Evolutionary conservation across 208 protist genomes (phyloP), one percentile per base, ranked within the genome.

Genomic region (Crithidia bombi): DNA sequence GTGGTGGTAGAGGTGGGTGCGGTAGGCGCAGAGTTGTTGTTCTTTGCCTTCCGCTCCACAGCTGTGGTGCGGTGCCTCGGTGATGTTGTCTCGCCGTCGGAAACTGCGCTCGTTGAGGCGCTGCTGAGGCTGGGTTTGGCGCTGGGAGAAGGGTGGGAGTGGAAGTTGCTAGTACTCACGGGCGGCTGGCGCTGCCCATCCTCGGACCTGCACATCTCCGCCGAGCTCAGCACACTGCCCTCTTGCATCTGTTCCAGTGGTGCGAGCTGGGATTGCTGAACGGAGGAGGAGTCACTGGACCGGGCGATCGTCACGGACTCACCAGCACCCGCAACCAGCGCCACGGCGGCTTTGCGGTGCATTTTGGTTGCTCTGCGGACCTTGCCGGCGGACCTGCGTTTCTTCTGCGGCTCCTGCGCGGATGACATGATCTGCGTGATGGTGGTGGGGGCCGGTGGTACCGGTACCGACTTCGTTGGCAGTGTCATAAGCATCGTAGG

Each of bases 341-440:
- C 61, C 32, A 69, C 46, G 15, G 43, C 35, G 0, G 52, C 61
- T 28, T 64, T 57, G 55, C 62, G 54, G 51, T 56, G 52, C 69
- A 33, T 69, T 54, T 68, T 75, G 5, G 69, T 49, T 0, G 32
- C 33, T 33, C 57, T 56, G n/a, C 32, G 46, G 23, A 50, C 21
- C 35, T 52, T 56, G 3, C 23, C 33, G 4, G 30, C 61, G 30
- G 41, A 38, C 28, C 30, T 63, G 4, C n/a, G 51, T 11, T 33
- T 26, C 30, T 49, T 57, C 39, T 64, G 36, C 36, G 57, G 68
- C 21, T 67, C 51, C 51, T 75, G 59, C 11, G 61, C 38, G 6
- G 30, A 36, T 32, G 54, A 36, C 23, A 12, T 28, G 28, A 47
- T 25, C 36, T 23, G 30, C 26, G 26, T 21, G 14, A 46, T 6